phyloP scores from a whole-genome alignment of 208 protist genomes.

The Leishmania lainsoni region DNA sequence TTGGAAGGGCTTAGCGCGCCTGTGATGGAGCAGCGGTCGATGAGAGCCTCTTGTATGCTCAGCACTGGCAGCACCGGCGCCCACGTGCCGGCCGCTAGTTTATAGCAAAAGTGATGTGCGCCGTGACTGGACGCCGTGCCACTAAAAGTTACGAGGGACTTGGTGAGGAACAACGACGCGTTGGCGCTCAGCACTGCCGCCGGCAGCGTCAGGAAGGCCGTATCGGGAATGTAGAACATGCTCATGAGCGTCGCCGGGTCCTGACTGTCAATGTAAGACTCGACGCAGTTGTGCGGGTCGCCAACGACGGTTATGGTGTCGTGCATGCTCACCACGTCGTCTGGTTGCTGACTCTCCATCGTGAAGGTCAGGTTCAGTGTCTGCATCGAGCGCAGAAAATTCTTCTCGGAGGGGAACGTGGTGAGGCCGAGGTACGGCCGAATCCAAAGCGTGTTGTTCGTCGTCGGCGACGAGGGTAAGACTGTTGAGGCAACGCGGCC shows the following conservation, averaged over 20 bases:
- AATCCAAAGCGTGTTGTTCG: conserved; percentile 60
- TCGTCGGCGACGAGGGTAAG: conserved; percentile 19
- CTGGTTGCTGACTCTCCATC: conserved; percentile 38
- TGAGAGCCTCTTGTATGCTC: conserved; percentile 39
- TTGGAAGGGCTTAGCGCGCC: conserved; percentile 38
- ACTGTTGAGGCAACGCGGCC: conserved; percentile 35
- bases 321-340: conserved; percentile 59
- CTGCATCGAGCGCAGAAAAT: conserved; percentile 67
- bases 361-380: conserved; percentile 74
- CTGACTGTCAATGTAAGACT: conserved; percentile 60
- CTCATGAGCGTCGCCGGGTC: conserved; percentile 41
- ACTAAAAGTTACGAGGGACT: conserved; percentile 60
- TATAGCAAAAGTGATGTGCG: conserved; percentile 77
- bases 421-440: conserved; percentile 75
- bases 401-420: conserved; percentile 49
- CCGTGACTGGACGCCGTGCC: conserved; percentile 24
- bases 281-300: conserved; percentile 64
- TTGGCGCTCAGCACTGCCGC: conserved; percentile 47
- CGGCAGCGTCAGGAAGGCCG: conserved; percentile 66
- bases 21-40: conserved; percentile 37
- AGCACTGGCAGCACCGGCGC: conserved; percentile 68
- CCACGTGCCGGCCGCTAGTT: conserved; percentile 72
- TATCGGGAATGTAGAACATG: conserved; percentile 64
- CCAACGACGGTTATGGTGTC: conserved; percentile 75
- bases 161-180: conserved; percentile 32